phyloP scores from a whole-genome alignment of 345 rosid genomes.

The Cochlearia excelsa region DNA sequence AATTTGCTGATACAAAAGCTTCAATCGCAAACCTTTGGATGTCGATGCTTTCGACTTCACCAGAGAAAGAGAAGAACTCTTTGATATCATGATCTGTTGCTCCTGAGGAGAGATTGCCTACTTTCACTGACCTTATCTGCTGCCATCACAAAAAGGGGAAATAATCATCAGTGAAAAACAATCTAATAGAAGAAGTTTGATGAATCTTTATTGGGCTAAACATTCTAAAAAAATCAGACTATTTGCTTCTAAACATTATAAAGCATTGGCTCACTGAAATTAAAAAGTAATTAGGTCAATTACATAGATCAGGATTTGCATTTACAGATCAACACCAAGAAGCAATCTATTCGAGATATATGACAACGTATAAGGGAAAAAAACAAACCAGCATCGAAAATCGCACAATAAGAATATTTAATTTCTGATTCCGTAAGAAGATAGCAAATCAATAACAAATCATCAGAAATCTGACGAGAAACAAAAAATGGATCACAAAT shows the following conservation, averaged over 20 bases:
- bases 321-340: constrained; percentile 16
- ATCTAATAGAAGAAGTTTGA: neutral
- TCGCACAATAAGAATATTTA: neutral
- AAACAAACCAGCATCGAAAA: neutral
- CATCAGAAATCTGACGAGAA: neutral
- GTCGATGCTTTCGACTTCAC: constrained; percentile 73
- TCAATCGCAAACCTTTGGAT: constrained; percentile 46
- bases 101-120: constrained; percentile 64
- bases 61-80: constrained; percentile 94
- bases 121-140: constrained; percentile 73
- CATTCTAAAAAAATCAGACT: neutral
- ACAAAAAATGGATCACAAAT: constrained; percentile 19
- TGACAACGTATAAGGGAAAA: neutral
- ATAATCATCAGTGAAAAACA: constrained; percentile 8
- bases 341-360: neutral
- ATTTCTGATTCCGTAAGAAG: constrained; percentile 1
- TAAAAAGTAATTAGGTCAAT: neutral
- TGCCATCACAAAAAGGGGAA: constrained; percentile 26
- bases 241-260: constrained; percentile 2
- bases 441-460: constrained; percentile 12
- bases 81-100: constrained; percentile 71
- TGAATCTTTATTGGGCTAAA: neutral
- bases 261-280: neutral
- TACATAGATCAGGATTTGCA: neutral
- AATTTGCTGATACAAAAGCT: neutral